phyloP scores from a whole-genome alignment of 1,284 basidiomycete species.

The Paramarasmius palmivorus region DNA sequence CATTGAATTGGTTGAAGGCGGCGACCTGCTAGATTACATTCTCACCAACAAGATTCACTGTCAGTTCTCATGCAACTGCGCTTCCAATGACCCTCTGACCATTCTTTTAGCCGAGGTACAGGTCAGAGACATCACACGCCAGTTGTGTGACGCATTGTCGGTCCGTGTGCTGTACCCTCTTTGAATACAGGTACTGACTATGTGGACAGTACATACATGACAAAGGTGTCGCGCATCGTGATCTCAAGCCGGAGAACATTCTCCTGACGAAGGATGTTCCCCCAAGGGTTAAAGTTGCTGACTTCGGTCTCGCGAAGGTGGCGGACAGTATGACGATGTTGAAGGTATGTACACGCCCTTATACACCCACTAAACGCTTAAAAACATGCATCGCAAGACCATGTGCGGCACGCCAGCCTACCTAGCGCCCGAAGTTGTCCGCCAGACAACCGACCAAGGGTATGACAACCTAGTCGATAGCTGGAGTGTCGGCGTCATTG shows the following conservation, averaged over 20 bases:
- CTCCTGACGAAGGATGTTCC: conserved; percentile 67
- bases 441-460: conserved; percentile 64
- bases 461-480: conserved; percentile 88
- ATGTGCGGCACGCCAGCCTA: conserved; percentile 88
- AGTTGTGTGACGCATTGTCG: conserved; percentile 72
- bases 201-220: conserved; percentile 67
- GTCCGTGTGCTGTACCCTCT: conserved; percentile 36
- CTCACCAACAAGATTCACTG: conserved; percentile 56
- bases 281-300: conserved; percentile 81
- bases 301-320: conserved; percentile 92
- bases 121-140: conserved; percentile 64
- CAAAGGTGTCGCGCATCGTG: conserved; percentile 81
- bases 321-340: conserved; percentile 76
- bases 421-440: conserved; percentile 87
- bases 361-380: background rate
- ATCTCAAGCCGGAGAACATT: conserved; percentile 91
- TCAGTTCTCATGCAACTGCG: conserved; percentile 34
- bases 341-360: conserved; percentile 41
- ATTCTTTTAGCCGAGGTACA: conserved; percentile 52
- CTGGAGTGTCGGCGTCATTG: conserved; percentile 92
- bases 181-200: conserved; percentile 11
- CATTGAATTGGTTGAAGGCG: conserved; percentile 81
- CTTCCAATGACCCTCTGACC: conserved; percentile 8
- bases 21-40: conserved; percentile 87
- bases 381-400: conserved; percentile 49